Evolutionary conservation across 1,284 basidiomycete species (phyloP).

Genomic region (Leccinum griseonigrum): DNA sequence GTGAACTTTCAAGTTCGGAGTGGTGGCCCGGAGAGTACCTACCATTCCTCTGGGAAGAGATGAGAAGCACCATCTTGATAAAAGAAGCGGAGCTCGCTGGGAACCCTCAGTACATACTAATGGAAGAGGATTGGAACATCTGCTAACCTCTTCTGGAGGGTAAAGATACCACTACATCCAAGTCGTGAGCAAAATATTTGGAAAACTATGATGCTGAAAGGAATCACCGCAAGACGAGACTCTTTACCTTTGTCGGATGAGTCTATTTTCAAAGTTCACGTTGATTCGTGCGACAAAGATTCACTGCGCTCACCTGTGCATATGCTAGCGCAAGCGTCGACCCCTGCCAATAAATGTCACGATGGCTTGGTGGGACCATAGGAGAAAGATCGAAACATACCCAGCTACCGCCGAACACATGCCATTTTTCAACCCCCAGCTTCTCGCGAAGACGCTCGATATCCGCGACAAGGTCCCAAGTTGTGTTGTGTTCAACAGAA

Average conservation of each 20-base stretch:
- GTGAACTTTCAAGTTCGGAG: background rate
- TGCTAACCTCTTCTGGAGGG: constrained; percentile 68
- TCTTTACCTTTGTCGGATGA: constrained; percentile 80
- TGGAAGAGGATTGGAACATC: background rate
- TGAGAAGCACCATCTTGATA: constrained; percentile 84
- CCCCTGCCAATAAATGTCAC: constrained; percentile 53
- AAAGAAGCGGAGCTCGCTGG: constrained; percentile 86
- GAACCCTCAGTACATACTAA: background rate
- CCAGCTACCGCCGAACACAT: constrained; percentile 93
- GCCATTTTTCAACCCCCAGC: constrained; percentile 80
- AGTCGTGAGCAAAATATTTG: background rate
- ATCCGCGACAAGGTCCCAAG: constrained; percentile 92
- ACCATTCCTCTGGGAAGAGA: constrained; percentile 90
- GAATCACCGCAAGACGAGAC: constrained; percentile 73
- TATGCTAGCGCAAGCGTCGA: constrained; percentile 90
- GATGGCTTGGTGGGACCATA: background rate
- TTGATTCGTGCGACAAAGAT: background rate
- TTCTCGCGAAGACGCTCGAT: constrained; percentile 80
- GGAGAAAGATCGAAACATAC: constrained; percentile 36
- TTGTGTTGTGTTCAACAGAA: constrained; percentile 84
- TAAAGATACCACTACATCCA: constrained; percentile 77
- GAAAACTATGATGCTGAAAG: background rate
- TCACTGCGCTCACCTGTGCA: constrained; percentile 56
- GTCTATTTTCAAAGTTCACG: constrained; percentile 39
- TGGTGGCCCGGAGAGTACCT: constrained; percentile 13